Conservation (phyloP, 2,329 filamentous ascomycete species). For the Curvularia spicifera region DNA sequence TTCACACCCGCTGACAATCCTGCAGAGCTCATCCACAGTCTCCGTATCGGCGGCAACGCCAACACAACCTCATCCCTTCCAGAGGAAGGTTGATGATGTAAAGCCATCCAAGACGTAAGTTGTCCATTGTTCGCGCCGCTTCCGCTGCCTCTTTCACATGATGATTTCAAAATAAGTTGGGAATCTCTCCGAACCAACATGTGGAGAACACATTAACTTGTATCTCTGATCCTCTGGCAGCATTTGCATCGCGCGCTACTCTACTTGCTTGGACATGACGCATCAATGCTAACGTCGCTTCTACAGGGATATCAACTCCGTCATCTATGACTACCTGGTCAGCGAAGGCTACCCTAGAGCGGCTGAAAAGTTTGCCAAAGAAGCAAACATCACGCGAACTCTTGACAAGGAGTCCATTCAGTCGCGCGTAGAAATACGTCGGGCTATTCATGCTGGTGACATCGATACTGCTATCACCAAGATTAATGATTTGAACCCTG, state of each 20-base stretch:
- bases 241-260: slow-evolving; percentile 21
- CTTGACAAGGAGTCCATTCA: slow-evolving; percentile 76
- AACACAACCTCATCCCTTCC: slow-evolving; percentile 74
- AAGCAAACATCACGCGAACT: slow-evolving; percentile 83
- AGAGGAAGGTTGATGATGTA: slow-evolving; percentile 80
- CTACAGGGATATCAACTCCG: slow-evolving; percentile 85
- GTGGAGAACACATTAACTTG: slow-evolving; percentile 90
- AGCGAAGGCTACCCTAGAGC: slow-evolving; percentile 94
- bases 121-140: slow-evolving; percentile 9
- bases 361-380: slow-evolving; percentile 89
- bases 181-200: slow-evolving; percentile 99
- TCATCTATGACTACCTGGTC: slow-evolving; percentile 96
- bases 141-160: slow-evolving; percentile 63
- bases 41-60: slow-evolving; percentile 78
- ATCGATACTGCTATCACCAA: slow-evolving; percentile 85
- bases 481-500: slow-evolving; percentile 87
- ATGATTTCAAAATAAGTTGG: slow-evolving; percentile 88
- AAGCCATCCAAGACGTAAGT: slow-evolving; percentile 89
- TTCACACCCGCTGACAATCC: slow-evolving; percentile 23
- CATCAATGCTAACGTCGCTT: slow-evolving; percentile 33
- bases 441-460: slow-evolving; percentile 82
- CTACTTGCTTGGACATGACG: neutral
- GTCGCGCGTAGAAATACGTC: slow-evolving; percentile 80
- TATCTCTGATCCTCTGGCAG: slow-evolving; percentile 65
- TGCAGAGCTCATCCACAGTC: slow-evolving; percentile 67